phyloP scores from a whole-genome alignment of 176 grass and related monocot species.

The bread wheat (Triticum aestivum) region IWGSC_CS_RefSeq_v2.1 NC_057813.1:558835881-558836380 shows the following conservation, averaged over 20 bases:
- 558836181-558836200: slow-evolving; percentile 17
- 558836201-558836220: neutral
- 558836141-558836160: slow-evolving; percentile 76
- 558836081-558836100: slow-evolving; percentile 81
- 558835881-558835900: slow-evolving; percentile 12
- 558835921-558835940: slow-evolving; percentile 40
- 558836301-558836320: slow-evolving; percentile 75
- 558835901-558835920: slow-evolving; percentile 19
- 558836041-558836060: slow-evolving; percentile 76
- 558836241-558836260: neutral
- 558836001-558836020: slow-evolving; percentile 16
- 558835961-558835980: slow-evolving; percentile 20
- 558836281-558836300: slow-evolving; percentile 18
- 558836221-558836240: neutral
- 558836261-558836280: slow-evolving; percentile 28
- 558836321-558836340: slow-evolving; percentile 61
- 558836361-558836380: slow-evolving; percentile 56
- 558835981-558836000: slow-evolving; percentile 16
- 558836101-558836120: slow-evolving; percentile 76
- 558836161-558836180: slow-evolving; percentile 46
- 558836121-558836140: slow-evolving; percentile 69
- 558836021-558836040: slow-evolving; percentile 51
- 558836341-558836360: slow-evolving; percentile 91
- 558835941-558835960: slow-evolving; percentile 57
- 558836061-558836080: slow-evolving; percentile 83